A percentile compares a stretch with the other conserved stretches of the same genome.
These are phyloP conservation scores for Ophiostoma novo-ulmi DNA, from an alignment of 2,329 filamentous ascomycete genomes.

Conservation along the genomic window DNA sequence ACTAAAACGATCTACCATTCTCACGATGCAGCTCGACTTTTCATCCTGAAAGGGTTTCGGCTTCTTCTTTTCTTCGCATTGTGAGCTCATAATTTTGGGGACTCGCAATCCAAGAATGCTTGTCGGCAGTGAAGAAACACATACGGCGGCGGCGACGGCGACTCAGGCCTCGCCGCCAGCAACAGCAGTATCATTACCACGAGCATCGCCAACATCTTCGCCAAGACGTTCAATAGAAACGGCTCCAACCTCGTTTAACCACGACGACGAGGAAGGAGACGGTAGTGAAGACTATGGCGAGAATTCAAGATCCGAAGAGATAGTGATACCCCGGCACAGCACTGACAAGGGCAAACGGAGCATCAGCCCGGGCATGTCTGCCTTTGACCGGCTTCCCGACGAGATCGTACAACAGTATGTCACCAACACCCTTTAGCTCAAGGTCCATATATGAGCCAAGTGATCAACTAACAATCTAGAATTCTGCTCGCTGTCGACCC, in stretches of 20 bases:
- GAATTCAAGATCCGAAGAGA: neutral
- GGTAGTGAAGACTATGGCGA: neutral
- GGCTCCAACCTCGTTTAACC: neutral
- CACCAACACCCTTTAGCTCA: no score
- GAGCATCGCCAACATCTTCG: neutral
- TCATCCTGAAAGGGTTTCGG: neutral
- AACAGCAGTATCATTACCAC: neutral
- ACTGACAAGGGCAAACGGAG: constrained; percentile 2
- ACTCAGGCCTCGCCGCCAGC: neutral
- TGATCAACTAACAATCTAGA: constrained; percentile 37
- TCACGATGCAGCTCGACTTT: constrained; percentile 6
- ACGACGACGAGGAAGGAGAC: neutral
- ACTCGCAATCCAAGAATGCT: neutral
- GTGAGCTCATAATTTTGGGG: neutral
- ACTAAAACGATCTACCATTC: neutral
- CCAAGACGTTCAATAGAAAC: constrained; percentile 3
- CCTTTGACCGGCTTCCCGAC: constrained; percentile 57
- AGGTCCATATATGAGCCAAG: neutral
- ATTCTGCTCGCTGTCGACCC: constrained; percentile 57
- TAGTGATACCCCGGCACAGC: neutral
- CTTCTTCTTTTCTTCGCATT: neutral
- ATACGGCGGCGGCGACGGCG: neutral
- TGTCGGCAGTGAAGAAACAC: neutral
- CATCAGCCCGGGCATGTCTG: constrained; percentile 26
- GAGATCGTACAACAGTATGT: constrained; percentile 66